Evolutionary conservation across 805 yeast genomes (phyloP), one percentile per base, ranked within the genome.

Genomic region (Helenozyma rhizophorensis): DNA sequence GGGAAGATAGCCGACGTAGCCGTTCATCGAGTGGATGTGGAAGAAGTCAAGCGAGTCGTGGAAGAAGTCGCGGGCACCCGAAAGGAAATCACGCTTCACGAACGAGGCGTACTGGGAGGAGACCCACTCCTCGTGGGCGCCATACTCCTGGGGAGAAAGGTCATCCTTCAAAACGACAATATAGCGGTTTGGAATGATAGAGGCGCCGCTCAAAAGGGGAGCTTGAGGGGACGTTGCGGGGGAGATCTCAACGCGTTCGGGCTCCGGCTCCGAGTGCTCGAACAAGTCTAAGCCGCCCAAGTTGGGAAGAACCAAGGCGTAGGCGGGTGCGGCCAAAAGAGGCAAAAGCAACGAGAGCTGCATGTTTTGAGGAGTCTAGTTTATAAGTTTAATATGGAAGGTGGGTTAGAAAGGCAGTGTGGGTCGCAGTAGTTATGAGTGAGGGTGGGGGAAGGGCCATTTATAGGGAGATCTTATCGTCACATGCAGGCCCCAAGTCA

Each of bases 51-150:
- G 33, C 11, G 36, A 33, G 11, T 21, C 23, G 16, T 18, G 23
- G 30, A 37, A 25, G 21, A 32, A 30, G 4, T 30, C 34, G 21
- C 30, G 23, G 10, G 42, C 36, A 22, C 28, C 39, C 34, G 34
- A 34, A 18, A 50, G 45, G 30, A 59, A 51, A 19, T 51, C 42
- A 14, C 61, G 53, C 13, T 52, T 53, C 27, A 23, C 32, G 24
- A 36, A 12, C 15, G 21, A 7, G n/a, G 41, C 14, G 17, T 33
- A 25, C 14, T 34, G 36, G 18, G 12, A 24, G 1, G 31, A n/a
- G 3, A 40, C 43, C 48, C 50, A 43, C 11, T 33, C 28, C 28
- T 37, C 21, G 33, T 45, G 50, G 6, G 32, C 22, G 10, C 25
- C 32, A 19, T 36, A 34, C 6, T 33, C 41, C 2, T 21, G 19